Conservation (phyloP, 176 grass and related monocot genomes). For the Eleusine indica region DNA sequence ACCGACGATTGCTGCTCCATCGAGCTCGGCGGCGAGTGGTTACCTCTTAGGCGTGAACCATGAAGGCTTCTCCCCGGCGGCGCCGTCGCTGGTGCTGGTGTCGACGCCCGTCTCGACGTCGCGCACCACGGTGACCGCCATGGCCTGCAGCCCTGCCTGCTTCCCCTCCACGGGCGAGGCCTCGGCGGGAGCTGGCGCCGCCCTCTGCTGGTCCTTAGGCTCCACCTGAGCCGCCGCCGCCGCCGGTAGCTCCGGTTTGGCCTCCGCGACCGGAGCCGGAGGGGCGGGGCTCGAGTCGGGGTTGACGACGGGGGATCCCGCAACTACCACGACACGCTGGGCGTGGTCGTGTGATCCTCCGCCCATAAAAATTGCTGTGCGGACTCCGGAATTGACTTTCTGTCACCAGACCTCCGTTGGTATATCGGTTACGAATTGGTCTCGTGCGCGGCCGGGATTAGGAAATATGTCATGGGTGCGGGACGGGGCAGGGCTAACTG, state of each 20-base stretch:
- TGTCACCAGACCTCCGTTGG: not conserved
- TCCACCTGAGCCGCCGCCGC: not conserved
- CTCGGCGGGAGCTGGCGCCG: not conserved
- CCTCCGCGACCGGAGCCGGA: constrained; percentile 2
- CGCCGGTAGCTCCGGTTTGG: not conserved
- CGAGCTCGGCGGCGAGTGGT: not conserved
- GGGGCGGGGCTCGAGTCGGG: not conserved
- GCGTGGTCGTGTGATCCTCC: constrained; percentile 53
- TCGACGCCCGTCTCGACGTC: constrained; percentile 45
- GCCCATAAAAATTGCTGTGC: constrained; percentile 38
- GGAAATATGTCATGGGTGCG: constrained; percentile 37
- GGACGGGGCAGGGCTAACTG: not conserved
- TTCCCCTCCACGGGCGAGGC: not conserved
- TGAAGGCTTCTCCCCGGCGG: constrained; percentile 43
- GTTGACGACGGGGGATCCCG: constrained; percentile 29
- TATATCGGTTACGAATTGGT: constrained; percentile 18
- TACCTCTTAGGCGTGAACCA: constrained; percentile 70
- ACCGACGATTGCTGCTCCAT: not conserved
- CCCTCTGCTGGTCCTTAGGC: constrained; percentile 30
- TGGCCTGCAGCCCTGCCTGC: constrained; percentile 36
- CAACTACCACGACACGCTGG: constrained; percentile 39
- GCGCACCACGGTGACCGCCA: constrained; percentile 55
- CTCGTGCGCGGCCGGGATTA: constrained; percentile 4
- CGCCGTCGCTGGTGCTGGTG: constrained; percentile 30
- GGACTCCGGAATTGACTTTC: constrained; percentile 16